phyloP scores from a whole-genome alignment of 2,329 filamentous ascomycete species.

The Ambrosiella cleistominuta region DNA sequence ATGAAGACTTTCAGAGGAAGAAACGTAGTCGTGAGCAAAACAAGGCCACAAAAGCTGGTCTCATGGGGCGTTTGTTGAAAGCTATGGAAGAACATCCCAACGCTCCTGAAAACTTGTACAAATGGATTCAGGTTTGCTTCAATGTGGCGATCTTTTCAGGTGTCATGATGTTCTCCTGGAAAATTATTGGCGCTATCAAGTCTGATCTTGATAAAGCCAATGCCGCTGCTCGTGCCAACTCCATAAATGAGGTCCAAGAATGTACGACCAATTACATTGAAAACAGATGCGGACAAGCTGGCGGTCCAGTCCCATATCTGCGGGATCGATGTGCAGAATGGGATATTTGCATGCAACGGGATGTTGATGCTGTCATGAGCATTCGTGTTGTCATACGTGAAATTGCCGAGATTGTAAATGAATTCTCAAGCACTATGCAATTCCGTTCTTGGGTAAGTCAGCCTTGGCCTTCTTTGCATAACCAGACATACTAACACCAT shows the following conservation, averaged over 20 bases:
- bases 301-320: constrained; percentile 47
- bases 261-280: constrained; percentile 58
- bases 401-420: constrained; percentile 83
- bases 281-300: constrained; percentile 53
- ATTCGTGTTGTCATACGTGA: constrained; percentile 72
- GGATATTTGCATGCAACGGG: constrained; percentile 74
- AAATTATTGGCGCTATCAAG: constrained; percentile 51
- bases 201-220: constrained; percentile 59
- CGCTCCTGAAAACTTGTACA: constrained; percentile 39
- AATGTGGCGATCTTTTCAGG: constrained; percentile 42
- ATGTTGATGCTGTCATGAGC: constrained; percentile 59
- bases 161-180: constrained; percentile 49
- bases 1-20: constrained; percentile 12
- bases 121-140: constrained; percentile 42
- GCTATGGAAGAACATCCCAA: constrained; percentile 39
- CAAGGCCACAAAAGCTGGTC: constrained; percentile 16
- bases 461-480: background rate
- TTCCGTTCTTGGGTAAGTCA: constrained; percentile 50
- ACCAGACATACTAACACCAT: background rate
- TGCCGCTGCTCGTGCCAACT: constrained; percentile 46
- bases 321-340: constrained; percentile 58
- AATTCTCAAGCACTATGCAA: constrained; percentile 78
- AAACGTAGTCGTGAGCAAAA: constrained; percentile 10
- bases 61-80: constrained; percentile 29
- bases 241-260: constrained; percentile 53